Percentiles rank a stretch among this genome's conserved stretches.
These are phyloP conservation scores for Brassica hybrid DNA, from an alignment of 441 rosid species.

Conservation along the genomic window DNA sequence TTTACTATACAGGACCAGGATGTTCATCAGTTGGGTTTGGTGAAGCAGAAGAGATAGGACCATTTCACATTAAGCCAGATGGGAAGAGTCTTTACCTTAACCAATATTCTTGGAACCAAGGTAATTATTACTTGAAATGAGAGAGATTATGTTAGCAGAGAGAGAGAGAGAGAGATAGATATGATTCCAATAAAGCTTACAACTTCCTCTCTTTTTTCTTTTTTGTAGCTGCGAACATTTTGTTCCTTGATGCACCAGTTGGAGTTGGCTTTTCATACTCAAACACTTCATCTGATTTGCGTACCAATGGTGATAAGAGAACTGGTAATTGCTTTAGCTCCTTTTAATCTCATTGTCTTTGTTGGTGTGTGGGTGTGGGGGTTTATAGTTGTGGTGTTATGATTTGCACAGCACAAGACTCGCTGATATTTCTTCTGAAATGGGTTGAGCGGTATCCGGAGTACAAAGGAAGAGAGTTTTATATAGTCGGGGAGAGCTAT, in stretches of 20 bases:
- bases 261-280: slow-evolving; percentile 96
- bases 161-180: neutral
- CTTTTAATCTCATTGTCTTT: neutral
- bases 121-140: slow-evolving; percentile 36
- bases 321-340: slow-evolving; percentile 63
- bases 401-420: slow-evolving; percentile 70
- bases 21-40: slow-evolving; percentile 94
- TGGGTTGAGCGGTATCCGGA: slow-evolving; percentile 96
- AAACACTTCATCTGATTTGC: slow-evolving; percentile 80
- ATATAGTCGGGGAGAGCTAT: slow-evolving; percentile 88
- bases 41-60: slow-evolving; percentile 93
- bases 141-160: neutral
- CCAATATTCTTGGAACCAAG: slow-evolving; percentile 93
- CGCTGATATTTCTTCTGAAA: slow-evolving; percentile 69
- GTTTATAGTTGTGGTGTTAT: slow-evolving; percentile 11
- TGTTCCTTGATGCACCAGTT: slow-evolving; percentile 90
- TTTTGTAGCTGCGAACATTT: slow-evolving; percentile 74
- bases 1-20: slow-evolving; percentile 71
- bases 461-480: slow-evolving; percentile 83
- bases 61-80: slow-evolving; percentile 80
- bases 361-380: neutral
- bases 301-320: slow-evolving; percentile 75
- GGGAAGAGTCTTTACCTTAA: slow-evolving; percentile 82
- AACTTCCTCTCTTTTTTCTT: slow-evolving; percentile 18
- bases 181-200: slow-evolving; percentile 17